Evolutionary conservation across 805 yeast species (phyloP).

Genomic region (Suhomyces tanzawaensis): DNA sequence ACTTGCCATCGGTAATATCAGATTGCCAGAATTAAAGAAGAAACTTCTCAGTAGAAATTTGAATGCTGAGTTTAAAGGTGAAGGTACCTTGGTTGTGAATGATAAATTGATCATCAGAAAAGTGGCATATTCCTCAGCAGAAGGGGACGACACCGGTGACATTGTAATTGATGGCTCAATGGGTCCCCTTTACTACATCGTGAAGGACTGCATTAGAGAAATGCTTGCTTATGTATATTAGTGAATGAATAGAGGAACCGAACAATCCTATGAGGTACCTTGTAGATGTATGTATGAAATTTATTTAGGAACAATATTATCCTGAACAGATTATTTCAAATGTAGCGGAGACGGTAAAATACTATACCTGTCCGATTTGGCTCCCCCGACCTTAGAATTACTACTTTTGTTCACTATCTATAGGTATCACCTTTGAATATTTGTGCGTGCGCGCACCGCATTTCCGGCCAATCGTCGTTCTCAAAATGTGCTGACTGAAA

Average conservation of each 20-base stretch:
- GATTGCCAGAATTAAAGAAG: slow-evolving; percentile 74
- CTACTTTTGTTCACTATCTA: too few relatives aligned
- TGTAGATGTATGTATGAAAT: too few relatives aligned
- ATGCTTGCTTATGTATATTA: slow-evolving; percentile 70
- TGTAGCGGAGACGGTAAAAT: too few relatives aligned
- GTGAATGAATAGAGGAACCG: neutral
- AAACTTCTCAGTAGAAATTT: slow-evolving; percentile 57
- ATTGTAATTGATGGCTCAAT: slow-evolving; percentile 82
- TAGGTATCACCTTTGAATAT: too few relatives aligned
- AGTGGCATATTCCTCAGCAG: slow-evolving; percentile 39
- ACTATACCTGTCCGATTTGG: too few relatives aligned
- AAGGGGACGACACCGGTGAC: slow-evolving; percentile 65
- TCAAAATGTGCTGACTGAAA: neutral
- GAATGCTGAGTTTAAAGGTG: slow-evolving; percentile 86
- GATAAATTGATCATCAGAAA: slow-evolving; percentile 73
- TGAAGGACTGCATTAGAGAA: slow-evolving; percentile 65
- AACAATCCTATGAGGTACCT: too few relatives aligned
- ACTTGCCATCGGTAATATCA: slow-evolving; percentile 83
- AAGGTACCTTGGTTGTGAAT: slow-evolving; percentile 87
- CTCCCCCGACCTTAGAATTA: too few relatives aligned
- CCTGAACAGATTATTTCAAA: too few relatives aligned
- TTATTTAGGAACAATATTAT: too few relatives aligned
- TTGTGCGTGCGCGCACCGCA: neutral
- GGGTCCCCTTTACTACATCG: slow-evolving; percentile 72
- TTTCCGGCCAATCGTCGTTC: neutral